phyloP scores from a whole-genome alignment of 805 yeast genomes.

The Wickerhamomyces queroliae region DNA sequence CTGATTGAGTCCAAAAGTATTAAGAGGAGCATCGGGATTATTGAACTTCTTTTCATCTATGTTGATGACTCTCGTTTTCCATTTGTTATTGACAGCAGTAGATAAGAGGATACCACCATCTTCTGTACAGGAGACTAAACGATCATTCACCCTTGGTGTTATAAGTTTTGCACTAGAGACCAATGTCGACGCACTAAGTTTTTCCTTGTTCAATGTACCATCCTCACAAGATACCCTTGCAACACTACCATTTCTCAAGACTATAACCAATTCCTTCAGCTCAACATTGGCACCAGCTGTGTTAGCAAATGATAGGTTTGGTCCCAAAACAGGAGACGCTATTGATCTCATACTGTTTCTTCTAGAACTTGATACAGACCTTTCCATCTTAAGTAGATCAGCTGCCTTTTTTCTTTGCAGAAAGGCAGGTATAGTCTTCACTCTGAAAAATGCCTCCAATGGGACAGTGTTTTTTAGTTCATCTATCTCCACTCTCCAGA shows the following conservation, averaged over 20 bases:
- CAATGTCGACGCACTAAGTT: slow-evolving; percentile 29
- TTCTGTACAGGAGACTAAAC: slow-evolving; percentile 50
- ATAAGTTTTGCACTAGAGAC: slow-evolving; percentile 48
- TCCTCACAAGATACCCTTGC: slow-evolving; percentile 42
- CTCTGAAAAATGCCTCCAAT: slow-evolving; percentile 57
- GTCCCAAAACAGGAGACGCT: slow-evolving; percentile 18
- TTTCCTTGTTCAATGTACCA: slow-evolving; percentile 34
- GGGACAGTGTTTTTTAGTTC: slow-evolving; percentile 33
- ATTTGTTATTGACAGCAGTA: slow-evolving; percentile 52
- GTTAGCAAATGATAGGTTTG: slow-evolving; percentile 18
- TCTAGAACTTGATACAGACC: slow-evolving; percentile 22
- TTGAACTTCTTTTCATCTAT: slow-evolving; percentile 36
- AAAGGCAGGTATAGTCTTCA: slow-evolving; percentile 42
- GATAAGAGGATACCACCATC: slow-evolving; percentile 53
- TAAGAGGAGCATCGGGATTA: slow-evolving; percentile 9
- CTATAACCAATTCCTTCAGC: slow-evolving; percentile 40
- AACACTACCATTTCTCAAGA: slow-evolving; percentile 45
- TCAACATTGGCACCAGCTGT: slow-evolving; percentile 15
- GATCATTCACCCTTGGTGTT: slow-evolving; percentile 72
- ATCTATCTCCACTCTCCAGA: slow-evolving; percentile 42
- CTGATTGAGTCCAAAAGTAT: not conserved
- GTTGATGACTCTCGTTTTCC: slow-evolving; percentile 51
- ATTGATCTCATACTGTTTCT: slow-evolving; percentile 25
- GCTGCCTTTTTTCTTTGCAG: slow-evolving; percentile 25
- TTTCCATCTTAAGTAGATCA: slow-evolving; percentile 11